phyloP scores from a whole-genome alignment of 352 stramenopile species.

The Phytophthora litchii region DNA sequence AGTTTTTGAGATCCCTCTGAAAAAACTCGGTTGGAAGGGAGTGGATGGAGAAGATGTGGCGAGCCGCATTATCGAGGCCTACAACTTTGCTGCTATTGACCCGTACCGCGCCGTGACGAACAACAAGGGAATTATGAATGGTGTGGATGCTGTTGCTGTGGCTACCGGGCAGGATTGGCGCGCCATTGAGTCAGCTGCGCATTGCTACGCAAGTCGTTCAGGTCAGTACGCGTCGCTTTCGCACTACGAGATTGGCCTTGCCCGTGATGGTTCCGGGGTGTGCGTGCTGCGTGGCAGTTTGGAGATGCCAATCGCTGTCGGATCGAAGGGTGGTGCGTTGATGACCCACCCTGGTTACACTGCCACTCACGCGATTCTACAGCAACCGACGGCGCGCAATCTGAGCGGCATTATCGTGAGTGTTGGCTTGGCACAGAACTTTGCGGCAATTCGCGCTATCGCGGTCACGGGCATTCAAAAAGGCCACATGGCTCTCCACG shows the following conservation, averaged over 20 bases:
- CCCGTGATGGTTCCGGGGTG: slow-evolving; percentile 39
- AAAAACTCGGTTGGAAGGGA: slow-evolving; percentile 82
- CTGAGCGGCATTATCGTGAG: slow-evolving; percentile 79
- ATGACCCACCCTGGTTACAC: slow-evolving; percentile 84
- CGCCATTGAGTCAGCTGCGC: slow-evolving; percentile 80
- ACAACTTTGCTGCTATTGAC: slow-evolving; percentile 85
- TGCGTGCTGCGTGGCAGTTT: slow-evolving; percentile 70
- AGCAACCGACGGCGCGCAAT: slow-evolving; percentile 62
- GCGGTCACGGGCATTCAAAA: slow-evolving; percentile 89
- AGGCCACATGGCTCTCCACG: slow-evolving; percentile 88
- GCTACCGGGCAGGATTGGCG: slow-evolving; percentile 88
- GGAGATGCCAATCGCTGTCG: slow-evolving; percentile 82
- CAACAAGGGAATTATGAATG: slow-evolving; percentile 93
- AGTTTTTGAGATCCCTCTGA: slow-evolving; percentile 74
- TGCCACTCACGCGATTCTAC: slow-evolving; percentile 77
- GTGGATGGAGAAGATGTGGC: slow-evolving; percentile 79
- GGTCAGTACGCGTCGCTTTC: slow-evolving; percentile 85
- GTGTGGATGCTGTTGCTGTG: slow-evolving; percentile 79
- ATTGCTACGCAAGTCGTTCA: slow-evolving; percentile 82
- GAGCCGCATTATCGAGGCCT: slow-evolving; percentile 78
- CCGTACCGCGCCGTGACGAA: slow-evolving; percentile 87
- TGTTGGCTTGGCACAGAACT: slow-evolving; percentile 88
- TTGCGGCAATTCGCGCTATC: slow-evolving; percentile 83
- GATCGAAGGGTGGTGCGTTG: slow-evolving; percentile 82
- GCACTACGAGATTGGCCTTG: slow-evolving; percentile 62